A percentile compares a stretch with the other conserved stretches of the same genome.
Evolutionary conservation across 495 filamentous ascomycete genomes (phyloP).

Genomic region (Podospora anserina): DNA sequence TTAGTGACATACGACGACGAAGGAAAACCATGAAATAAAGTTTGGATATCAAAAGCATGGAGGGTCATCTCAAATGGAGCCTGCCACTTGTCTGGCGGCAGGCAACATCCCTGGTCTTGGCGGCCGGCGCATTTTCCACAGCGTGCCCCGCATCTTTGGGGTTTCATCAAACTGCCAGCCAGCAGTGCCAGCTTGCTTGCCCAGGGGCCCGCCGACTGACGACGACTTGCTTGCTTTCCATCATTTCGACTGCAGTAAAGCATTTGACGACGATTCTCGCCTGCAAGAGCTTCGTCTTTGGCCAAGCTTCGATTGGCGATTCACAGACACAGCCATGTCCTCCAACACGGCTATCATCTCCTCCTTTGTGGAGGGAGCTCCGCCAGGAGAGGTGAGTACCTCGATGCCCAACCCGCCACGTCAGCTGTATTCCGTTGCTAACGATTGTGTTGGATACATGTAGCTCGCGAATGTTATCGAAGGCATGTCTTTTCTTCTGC

Average conservation of each 20-base stretch:
- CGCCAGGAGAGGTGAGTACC: constrained; percentile 85
- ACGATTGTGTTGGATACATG: neutral
- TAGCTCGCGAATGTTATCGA: constrained; percentile 87
- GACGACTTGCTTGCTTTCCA: neutral
- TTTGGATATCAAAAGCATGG: neutral
- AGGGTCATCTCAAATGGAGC: neutral
- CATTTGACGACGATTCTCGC: neutral
- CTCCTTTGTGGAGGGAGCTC: constrained; percentile 90
- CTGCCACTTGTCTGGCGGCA: constrained; percentile 5
- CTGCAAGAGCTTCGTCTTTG: neutral
- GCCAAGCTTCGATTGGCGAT: neutral
- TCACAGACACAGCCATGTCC: constrained; percentile 29
- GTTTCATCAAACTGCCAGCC: constrained; percentile 6
- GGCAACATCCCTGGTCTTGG: constrained; percentile 16
- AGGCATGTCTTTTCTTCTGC: constrained; percentile 49
- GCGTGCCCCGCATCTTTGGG: constrained; percentile 15
- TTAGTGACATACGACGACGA: neutral
- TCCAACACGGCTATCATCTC: constrained; percentile 62
- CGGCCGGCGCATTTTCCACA: constrained; percentile 9
- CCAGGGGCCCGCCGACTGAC: neutral
- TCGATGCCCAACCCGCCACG: neutral
- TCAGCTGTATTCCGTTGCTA: constrained; percentile 12
- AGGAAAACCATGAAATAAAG: neutral
- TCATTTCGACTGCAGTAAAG: neutral
- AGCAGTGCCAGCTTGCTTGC: constrained; percentile 6